phyloP scores from a whole-genome alignment of 164 flowering plant species.

The Magnolia changhungtana region DNA sequence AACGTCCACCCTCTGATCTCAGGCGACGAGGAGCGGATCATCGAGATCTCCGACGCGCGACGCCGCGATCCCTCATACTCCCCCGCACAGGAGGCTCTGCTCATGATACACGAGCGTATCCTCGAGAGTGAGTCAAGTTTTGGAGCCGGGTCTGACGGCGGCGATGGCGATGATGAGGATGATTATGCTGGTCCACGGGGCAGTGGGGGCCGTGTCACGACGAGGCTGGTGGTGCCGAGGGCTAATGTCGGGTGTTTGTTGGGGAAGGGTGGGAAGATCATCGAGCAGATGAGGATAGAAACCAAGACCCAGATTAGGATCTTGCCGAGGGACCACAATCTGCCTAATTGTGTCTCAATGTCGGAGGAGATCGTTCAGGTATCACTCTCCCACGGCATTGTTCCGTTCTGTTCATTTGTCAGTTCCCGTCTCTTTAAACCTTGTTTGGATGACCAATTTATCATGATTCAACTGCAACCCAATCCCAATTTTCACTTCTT shows the following conservation, averaged over 20 bases:
- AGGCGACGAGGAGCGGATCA: slow-evolving; percentile 91
- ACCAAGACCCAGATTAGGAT: slow-evolving; percentile 96
- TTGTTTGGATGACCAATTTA: no score
- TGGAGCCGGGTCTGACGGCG: slow-evolving; percentile 24
- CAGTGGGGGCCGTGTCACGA: slow-evolving; percentile 44
- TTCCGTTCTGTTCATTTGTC: no score
- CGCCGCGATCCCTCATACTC: slow-evolving; percentile 72
- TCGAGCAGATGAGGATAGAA: slow-evolving; percentile 94
- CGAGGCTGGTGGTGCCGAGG: slow-evolving; percentile 87
- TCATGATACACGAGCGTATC: slow-evolving; percentile 84
- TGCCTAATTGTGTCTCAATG: slow-evolving; percentile 81
- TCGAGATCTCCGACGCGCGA: slow-evolving; percentile 83
- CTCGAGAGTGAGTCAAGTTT: slow-evolving; percentile 62
- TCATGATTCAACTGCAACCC: background rate
- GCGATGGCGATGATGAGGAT: slow-evolving; percentile 37
- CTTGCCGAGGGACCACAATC: slow-evolving; percentile 77
- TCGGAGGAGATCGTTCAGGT: slow-evolving; percentile 99
- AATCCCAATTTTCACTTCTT: background rate
- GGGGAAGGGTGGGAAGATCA: slow-evolving; percentile 98
- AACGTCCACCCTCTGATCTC: slow-evolving; percentile 75
- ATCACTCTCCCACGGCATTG: background rate
- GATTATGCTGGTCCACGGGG: slow-evolving; percentile 35
- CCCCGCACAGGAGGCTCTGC: slow-evolving; percentile 88
- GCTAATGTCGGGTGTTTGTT: slow-evolving; percentile 88
- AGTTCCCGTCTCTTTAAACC: no score